A percentile compares a stretch with the other conserved stretches of the same genome.
Evolutionary conservation across 352 stramenopile species (phyloP).

Genomic region (Phytophthora meadii): DNA sequence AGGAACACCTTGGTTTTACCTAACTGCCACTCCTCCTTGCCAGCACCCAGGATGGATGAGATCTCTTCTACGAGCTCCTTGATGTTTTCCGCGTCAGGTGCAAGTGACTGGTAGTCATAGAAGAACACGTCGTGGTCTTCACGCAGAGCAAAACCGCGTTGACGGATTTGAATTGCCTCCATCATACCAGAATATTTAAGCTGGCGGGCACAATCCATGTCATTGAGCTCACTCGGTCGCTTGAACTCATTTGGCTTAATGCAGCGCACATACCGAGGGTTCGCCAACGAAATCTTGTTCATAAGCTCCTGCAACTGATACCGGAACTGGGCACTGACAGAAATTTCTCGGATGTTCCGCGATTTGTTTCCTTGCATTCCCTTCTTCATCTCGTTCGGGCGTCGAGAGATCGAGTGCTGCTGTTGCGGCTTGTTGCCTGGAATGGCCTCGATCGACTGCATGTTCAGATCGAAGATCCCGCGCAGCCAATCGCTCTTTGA

Average conservation of each 20-base stretch:
- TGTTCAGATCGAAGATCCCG: constrained; percentile 86
- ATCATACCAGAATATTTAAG: constrained; percentile 94
- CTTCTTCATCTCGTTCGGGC: constrained; percentile 64
- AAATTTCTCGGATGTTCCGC: constrained; percentile 86
- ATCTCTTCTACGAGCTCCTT: constrained; percentile 86
- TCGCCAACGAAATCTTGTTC: constrained; percentile 89
- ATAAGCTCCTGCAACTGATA: constrained; percentile 91
- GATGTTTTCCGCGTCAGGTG: constrained; percentile 86
- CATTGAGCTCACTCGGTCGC: constrained; percentile 78
- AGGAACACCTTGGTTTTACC: constrained; percentile 91
- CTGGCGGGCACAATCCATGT: constrained; percentile 84
- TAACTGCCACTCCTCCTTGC: constrained; percentile 91
- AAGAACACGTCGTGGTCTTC: constrained; percentile 93
- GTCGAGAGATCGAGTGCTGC: constrained; percentile 70
- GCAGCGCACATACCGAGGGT: constrained; percentile 89
- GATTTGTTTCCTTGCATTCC: constrained; percentile 66
- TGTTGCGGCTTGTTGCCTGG: constrained; percentile 74
- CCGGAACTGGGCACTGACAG: constrained; percentile 89
- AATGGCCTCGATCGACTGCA: constrained; percentile 87
- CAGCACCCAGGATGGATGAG: constrained; percentile 83
- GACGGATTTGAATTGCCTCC: constrained; percentile 91
- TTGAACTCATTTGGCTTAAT: constrained; percentile 92
- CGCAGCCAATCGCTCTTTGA: constrained; percentile 85
- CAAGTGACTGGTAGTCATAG: constrained; percentile 90
- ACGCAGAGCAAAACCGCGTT: constrained; percentile 86